Conservation (phyloP, 257 asterid species). For the Lavandula angustifolia region DNA sequence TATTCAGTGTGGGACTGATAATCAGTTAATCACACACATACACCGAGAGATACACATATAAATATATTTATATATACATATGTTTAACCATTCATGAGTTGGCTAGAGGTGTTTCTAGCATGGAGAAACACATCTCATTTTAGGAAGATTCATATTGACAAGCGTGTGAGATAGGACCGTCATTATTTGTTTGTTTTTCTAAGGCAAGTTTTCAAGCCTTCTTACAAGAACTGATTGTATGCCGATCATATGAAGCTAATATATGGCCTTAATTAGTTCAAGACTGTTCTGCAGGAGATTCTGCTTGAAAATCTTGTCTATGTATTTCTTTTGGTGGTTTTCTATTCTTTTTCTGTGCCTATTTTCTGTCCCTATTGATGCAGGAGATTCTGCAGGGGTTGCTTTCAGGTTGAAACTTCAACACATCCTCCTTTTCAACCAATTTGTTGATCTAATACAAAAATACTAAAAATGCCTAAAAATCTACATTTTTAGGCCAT, state of each 20-base stretch:
- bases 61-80: background rate
- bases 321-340: background rate
- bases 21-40: background rate
- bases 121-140: conserved; percentile 5
- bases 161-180: background rate
- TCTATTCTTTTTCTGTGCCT: background rate
- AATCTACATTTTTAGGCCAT: conserved; percentile 37
- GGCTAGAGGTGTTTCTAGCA: conserved; percentile 22
- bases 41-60: background rate
- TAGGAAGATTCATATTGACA: conserved; percentile 5
- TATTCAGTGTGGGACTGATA: conserved; percentile 52
- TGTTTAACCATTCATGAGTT: background rate
- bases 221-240: conserved; percentile 28
- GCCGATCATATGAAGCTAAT: conserved; percentile 25
- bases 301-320: background rate
- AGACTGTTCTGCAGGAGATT: background rate
- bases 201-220: conserved; percentile 32
- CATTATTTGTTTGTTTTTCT: conserved; percentile 3
- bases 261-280: background rate
- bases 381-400: too few species aligned
- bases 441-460: too few species aligned
- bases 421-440: too few species aligned
- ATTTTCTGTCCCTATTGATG: too few species aligned
- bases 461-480: too few species aligned
- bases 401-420: conserved; percentile 45